Percentiles rank a stretch among this genome's conserved stretches.
Evolutionary conservation across 805 yeast species (phyloP).

Genomic region (Jamesozyma hellenica): DNA sequence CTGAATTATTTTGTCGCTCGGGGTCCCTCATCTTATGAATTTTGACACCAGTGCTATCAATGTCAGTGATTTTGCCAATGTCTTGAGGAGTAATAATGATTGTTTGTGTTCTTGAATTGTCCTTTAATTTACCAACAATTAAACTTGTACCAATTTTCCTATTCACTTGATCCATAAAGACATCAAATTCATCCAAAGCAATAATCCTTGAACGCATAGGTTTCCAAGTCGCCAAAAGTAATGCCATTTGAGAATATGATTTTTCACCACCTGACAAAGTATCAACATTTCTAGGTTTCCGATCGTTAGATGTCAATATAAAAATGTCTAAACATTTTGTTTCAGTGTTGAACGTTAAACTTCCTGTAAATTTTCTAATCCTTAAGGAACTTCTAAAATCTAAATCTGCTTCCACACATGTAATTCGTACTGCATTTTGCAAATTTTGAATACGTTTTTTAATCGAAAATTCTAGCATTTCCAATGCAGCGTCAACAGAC

Average conservation of each 20-base stretch:
- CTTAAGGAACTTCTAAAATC: slow-evolving; percentile 53
- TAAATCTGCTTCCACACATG: slow-evolving; percentile 40
- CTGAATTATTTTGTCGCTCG: slow-evolving; percentile 25
- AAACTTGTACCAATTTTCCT: slow-evolving; percentile 68
- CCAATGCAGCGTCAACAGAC: slow-evolving; percentile 29
- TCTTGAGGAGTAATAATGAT: slow-evolving; percentile 93
- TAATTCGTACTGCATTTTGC: slow-evolving; percentile 31
- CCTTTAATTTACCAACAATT: slow-evolving; percentile 57
- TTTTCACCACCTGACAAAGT: slow-evolving; percentile 96
- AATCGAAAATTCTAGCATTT: slow-evolving; percentile 30
- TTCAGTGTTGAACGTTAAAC: slow-evolving; percentile 50
- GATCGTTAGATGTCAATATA: slow-evolving; percentile 53
- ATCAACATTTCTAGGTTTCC: slow-evolving; percentile 56
- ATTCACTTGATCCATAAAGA: slow-evolving; percentile 91
- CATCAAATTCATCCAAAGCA: slow-evolving; percentile 95
- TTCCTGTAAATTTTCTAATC: slow-evolving; percentile 66
- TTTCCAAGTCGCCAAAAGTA: slow-evolving; percentile 83
- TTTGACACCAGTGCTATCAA: slow-evolving; percentile 50
- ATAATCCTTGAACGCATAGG: slow-evolving; percentile 80
- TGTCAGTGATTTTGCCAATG: slow-evolving; percentile 50
- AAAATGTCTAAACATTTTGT: slow-evolving; percentile 43
- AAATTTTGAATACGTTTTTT: slow-evolving; percentile 36
- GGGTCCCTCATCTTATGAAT: slow-evolving; percentile 53
- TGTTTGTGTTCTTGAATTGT: slow-evolving; percentile 61
- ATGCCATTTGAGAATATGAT: slow-evolving; percentile 83